Percentiles rank a stretch among this genome's conserved stretches.
Evolutionary conservation across 2,329 filamentous ascomycete genomes (phyloP).

Genomic region (Truncatella angustata): DNA sequence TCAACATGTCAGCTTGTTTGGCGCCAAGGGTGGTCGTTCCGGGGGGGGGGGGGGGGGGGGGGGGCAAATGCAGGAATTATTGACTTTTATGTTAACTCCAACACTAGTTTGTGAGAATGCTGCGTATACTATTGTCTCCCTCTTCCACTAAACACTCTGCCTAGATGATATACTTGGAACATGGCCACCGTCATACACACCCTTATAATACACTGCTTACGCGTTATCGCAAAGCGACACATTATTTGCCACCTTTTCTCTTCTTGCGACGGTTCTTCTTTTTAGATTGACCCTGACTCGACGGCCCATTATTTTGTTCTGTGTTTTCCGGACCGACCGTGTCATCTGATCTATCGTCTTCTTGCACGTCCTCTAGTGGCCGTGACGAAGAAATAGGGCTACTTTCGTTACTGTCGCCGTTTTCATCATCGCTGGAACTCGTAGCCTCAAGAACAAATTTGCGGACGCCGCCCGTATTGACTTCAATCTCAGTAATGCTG

Average conservation of each 20-base stretch:
- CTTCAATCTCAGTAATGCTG: constrained; percentile 73
- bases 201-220: no score
- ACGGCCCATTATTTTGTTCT: background rate
- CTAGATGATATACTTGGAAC: no score
- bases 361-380: background rate
- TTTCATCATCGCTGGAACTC: constrained; percentile 40
- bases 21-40: no score
- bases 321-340: background rate
- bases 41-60: no score
- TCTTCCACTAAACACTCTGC: no score
- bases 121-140: no score
- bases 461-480: constrained; percentile 68
- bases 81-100: no score
- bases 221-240: no score
- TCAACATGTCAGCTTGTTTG: no score
- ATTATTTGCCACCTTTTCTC: constrained; percentile 31
- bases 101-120: no score
- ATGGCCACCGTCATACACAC: no score
- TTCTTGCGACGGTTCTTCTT: constrained; percentile 39
- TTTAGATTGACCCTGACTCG: constrained; percentile 11
- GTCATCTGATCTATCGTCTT: background rate
- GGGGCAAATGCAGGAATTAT: no score
- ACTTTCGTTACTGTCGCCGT: constrained; percentile 14
- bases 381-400: background rate
- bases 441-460: constrained; percentile 73